Base-by-base conservation (phyloP, 1,284 basidiomycete species). In the Cystobasidium pallidum region DNA sequence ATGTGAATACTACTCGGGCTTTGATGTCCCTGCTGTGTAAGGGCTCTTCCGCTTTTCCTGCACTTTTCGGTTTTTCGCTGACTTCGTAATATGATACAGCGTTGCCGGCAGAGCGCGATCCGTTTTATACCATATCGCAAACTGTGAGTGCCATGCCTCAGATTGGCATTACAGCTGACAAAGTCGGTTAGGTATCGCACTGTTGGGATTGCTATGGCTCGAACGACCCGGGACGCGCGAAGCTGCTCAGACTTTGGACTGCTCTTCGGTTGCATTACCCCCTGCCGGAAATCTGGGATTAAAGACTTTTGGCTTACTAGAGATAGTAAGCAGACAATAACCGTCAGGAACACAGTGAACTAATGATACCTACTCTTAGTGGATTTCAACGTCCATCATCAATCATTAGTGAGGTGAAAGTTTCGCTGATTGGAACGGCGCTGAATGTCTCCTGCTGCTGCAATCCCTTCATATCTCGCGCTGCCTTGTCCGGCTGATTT, bases 21-120 rank as follows among this genome's bases (percentile, higher is more conserved):
- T 71, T 41, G 68, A 71, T 64, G 68, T 71, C 15, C 68, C 68
- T 13, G 58, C 67, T 19, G 55, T 61, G 67, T 70, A 28, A 62
- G 67, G 19, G 8, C 43, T 39, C 43, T 45, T 45, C 19, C 11
- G 43, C 8, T 45, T 3, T 11, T 17, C 43, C 6, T 11, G 7
- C 11, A 45, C n/a, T n/a, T n/a, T n/a, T n/a, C 8, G n/a, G 43
- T n/a, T 41, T 41, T 41, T 13, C 19, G 15, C n/a, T 45, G 43
- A 45, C 43, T 45, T 4, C n/a, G 43, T 32, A 7, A 10, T 45
- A 17, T 32, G 3, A 10, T 45, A 17, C 36, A 71, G 68, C 6
- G 43, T 47, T 2, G 59, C 68, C 34, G 68, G 68, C 13, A 24
- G 34, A 57, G 61, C 54, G 11, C 45, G 68, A n/a, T 71, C 68